Evolutionary conservation across 23 red algal species (phyloP), one percentile per base, ranked within the genome.

Genomic region (Gracilaria gracilis): DNA sequence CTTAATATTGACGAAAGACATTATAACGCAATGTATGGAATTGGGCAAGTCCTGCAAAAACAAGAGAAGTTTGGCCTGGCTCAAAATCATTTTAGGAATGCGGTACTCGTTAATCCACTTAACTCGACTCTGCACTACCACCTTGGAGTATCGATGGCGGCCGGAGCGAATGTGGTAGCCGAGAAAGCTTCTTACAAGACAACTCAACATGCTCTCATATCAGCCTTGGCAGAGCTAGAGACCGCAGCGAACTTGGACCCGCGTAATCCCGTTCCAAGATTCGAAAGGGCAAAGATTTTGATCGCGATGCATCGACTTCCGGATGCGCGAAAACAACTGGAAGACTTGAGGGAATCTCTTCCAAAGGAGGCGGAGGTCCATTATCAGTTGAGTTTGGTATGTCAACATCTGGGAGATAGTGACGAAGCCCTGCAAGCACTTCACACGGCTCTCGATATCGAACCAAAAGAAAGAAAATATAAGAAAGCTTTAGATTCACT

Each of bases 1-100:
- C 86, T 99, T 29, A 88, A 85, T 24, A 86, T 95, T 46, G 94
- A 96, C 82, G 82, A 85, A 62, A 83, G 97, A 23, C 86, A 96
- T 67, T 96, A 96, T 44, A 94, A 96, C 47, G 97, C 97, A 49
- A 77, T 93, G 94, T 99, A 96, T 78, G 97, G 97, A 37, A 93
- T 99, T 36, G 97, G 94, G 17, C 94, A 96, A 76, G 84, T 99
- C 15, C 67, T 93, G 38, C 94, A 95, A 82, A 88, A 90, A 49
- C 93, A 96, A 53, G 97, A 99, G 57, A 87, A 90, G 82, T 92
- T 86, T 58, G 82, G 50, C 36, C 59, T 81, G 16, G 96, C 96
- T 21, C 84, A 92, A 51, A 73, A 83, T 38, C 92, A 98, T 51
- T 98, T 95, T 76, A 87, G 87, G 37, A 85, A 71, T 34, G 97